phyloP scores from a whole-genome alignment of 257 asterid species.

The Solanum pimpinellifolium region DNA sequence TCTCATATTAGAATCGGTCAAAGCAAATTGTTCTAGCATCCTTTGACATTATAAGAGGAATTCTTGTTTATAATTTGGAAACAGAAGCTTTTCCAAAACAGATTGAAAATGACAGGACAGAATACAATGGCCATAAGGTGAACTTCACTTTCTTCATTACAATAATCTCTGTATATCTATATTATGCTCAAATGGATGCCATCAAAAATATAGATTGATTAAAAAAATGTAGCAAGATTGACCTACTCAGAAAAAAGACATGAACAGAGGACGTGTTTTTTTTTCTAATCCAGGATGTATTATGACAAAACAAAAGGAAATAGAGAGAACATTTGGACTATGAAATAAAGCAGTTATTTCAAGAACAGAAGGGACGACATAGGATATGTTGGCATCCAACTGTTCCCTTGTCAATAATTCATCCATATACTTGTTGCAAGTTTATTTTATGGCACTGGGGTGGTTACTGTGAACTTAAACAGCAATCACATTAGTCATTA shows the following conservation, averaged over 20 bases:
- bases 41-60: neutral
- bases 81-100: neutral
- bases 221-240: neutral
- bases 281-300: neutral
- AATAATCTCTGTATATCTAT: neutral
- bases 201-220: neutral
- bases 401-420: neutral
- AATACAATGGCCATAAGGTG: neutral
- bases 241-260: neutral
- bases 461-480: neutral
- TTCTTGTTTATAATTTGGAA: neutral
- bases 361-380: neutral
- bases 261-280: neutral
- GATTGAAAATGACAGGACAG: neutral
- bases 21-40: neutral
- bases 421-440: neutral
- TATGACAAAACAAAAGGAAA: neutral
- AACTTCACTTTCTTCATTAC: neutral
- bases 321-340: neutral
- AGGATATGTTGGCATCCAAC: neutral
- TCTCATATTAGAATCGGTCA: neutral
- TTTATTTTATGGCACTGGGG: neutral
- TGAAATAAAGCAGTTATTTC: neutral
- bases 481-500: neutral
- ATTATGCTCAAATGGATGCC: neutral